Evolutionary conservation across 2,329 filamentous ascomycete genomes (phyloP).

Genomic region (Diplodia mutila): DNA sequence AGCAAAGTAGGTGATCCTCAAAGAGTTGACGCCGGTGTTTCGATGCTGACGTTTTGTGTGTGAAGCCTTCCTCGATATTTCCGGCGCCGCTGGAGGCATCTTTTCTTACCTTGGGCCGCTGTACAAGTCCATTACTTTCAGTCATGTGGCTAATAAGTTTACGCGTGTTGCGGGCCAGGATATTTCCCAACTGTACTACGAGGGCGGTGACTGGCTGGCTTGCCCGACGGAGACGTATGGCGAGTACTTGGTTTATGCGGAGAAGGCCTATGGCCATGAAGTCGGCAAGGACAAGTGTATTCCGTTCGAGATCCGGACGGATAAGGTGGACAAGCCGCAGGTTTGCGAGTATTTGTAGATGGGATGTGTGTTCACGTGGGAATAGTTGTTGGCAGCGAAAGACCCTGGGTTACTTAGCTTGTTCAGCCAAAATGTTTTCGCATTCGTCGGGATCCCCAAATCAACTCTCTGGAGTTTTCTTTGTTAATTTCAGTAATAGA

Average conservation of each 20-base stretch:
- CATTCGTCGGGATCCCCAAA: no score
- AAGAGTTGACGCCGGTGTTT: no score
- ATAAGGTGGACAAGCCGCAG: background rate
- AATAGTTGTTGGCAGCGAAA: no score
- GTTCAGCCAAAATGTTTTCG: no score
- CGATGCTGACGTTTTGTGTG: background rate
- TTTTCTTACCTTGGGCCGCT: background rate
- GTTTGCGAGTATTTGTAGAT: background rate
- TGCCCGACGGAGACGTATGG: background rate
- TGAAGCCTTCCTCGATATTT: conserved; percentile 6
- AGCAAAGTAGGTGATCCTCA: background rate
- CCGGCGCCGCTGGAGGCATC: conserved; percentile 1
- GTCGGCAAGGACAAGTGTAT: background rate
- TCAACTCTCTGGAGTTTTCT: no score
- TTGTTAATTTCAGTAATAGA: no score
- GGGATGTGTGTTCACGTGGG: background rate
- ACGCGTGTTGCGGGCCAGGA: background rate
- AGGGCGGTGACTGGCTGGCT: conserved; percentile 4
- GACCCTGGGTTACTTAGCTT: no score
- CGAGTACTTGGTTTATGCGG: background rate
- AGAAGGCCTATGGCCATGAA: background rate
- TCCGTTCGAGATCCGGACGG: conserved; percentile 2
- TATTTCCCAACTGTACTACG: conserved; percentile 13
- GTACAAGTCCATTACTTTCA: background rate
- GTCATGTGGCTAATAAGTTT: conserved; percentile 4